These are phyloP conservation scores for Cryptococcus wingfieldii DNA, from an alignment of 1,284 basidiomycete genomes.

Conservation along the genomic window DNA sequence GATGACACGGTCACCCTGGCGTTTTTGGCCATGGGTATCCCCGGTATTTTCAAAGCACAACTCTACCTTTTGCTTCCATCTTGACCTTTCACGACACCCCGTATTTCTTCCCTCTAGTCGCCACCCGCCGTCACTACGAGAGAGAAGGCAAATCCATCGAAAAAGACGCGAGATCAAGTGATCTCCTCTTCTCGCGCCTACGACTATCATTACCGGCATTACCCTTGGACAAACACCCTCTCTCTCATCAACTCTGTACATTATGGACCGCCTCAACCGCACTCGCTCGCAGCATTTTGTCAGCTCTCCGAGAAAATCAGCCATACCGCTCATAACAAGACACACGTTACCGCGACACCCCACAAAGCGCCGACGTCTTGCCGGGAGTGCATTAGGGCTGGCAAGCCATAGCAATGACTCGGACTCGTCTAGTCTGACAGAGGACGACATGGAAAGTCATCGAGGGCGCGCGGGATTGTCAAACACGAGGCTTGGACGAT, in stretches of 20 bases:
- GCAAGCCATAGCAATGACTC: not conserved
- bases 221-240: not conserved
- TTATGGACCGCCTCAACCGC: slow-evolving; percentile 24
- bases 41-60: too few relatives aligned
- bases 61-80: too few relatives aligned
- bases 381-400: slow-evolving; percentile 17
- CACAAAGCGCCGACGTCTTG: slow-evolving; percentile 33
- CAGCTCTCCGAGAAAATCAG: slow-evolving; percentile 26
- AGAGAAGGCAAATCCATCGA: not conserved
- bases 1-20: too few relatives aligned
- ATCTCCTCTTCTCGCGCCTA: not conserved
- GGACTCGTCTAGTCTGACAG: slow-evolving; percentile 6
- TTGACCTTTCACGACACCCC: too few relatives aligned
- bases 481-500: too few relatives aligned
- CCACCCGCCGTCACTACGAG: not conserved
- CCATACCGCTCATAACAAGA: slow-evolving; percentile 28
- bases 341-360: slow-evolving; percentile 22
- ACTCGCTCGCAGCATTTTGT: slow-evolving; percentile 35
- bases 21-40: too few relatives aligned
- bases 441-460: slow-evolving; percentile 4
- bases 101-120: too few relatives aligned
- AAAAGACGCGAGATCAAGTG: not conserved
- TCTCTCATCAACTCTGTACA: not conserved
- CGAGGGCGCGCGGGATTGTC: too few relatives aligned
- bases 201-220: not conserved